Conservation (phyloP, 2,329 filamentous ascomycete genomes). For the Bipolaris cookei region DNA sequence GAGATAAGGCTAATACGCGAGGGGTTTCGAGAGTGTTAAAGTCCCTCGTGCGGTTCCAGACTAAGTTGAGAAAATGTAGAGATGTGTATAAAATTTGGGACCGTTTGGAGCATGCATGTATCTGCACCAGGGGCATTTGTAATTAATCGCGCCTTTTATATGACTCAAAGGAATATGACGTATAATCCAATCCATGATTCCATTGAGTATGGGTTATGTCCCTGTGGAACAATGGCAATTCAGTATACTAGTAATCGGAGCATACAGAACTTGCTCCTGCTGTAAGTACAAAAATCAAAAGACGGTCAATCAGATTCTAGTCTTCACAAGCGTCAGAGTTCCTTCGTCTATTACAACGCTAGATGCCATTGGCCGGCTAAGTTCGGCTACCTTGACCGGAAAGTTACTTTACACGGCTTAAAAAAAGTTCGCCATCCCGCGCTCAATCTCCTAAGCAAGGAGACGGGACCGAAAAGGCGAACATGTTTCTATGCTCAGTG, state of each 20-base stretch:
- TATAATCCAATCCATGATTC: background rate
- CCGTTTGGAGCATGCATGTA: background rate
- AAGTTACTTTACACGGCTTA: conserved; percentile 16
- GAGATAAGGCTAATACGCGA: conserved; percentile 23
- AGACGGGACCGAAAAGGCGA: conserved; percentile 9
- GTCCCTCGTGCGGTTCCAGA: conserved; percentile 13
- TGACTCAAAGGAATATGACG: background rate
- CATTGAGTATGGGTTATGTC: background rate
- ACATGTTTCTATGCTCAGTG: conserved; percentile 28
- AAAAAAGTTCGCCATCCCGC: conserved; percentile 17
- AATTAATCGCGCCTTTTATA: background rate
- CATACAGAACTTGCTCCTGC: background rate
- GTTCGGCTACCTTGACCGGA: conserved; percentile 25
- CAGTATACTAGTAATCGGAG: background rate
- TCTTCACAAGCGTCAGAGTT: background rate
- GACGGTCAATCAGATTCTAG: background rate
- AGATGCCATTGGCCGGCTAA: conserved; percentile 29
- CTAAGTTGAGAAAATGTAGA: background rate
- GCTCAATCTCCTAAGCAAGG: conserved; percentile 10
- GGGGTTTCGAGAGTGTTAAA: conserved; percentile 23
- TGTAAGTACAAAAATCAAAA: background rate
- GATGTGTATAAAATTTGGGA: background rate
- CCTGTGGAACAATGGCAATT: no score
- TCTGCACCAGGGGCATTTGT: background rate
- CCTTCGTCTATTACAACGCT: conserved; percentile 18